Conservation (phyloP, 768 basidiomycete genomes). For the Amanita subjunquillea region DNA sequence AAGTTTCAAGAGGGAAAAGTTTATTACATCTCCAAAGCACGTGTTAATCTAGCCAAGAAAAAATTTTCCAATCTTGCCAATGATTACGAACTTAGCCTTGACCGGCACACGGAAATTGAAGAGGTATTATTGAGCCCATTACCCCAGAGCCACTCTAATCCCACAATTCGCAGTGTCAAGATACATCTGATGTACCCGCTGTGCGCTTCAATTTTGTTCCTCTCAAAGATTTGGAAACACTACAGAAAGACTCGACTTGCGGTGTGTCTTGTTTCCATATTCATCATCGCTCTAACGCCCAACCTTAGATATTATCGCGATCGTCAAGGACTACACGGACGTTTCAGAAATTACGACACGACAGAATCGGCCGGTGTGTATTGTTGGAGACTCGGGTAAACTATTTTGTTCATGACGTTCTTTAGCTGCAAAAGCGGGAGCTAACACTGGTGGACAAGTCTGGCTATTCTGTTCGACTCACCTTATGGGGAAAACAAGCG, state of each 20-base stretch:
- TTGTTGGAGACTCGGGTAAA: background rate
- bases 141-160: background rate
- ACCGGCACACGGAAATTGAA: conserved; percentile 74
- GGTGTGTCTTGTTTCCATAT: conserved; percentile 38
- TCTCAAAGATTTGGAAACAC: conserved; percentile 48
- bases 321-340: conserved; percentile 72
- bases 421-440: conserved; percentile 81
- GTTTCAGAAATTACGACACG: conserved; percentile 48
- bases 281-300: conserved; percentile 7
- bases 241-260: conserved; percentile 73
- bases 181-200: conserved; percentile 63
- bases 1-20: conserved; percentile 86
- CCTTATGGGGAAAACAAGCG: conserved; percentile 94
- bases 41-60: conserved; percentile 93
- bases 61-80: conserved; percentile 86
- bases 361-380: conserved; percentile 52
- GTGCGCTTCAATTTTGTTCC: conserved; percentile 78
- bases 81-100: conserved; percentile 90
- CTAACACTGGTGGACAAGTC: conserved; percentile 82
- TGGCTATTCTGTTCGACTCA: conserved; percentile 68
- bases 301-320: conserved; percentile 68
- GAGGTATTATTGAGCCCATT: conserved; percentile 39
- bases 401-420: background rate
- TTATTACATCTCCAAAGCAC: conserved; percentile 82
- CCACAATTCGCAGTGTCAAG: conserved; percentile 52